These are phyloP conservation scores for Cynara cardunculus DNA, from an alignment of 129 eudicot genomes.

Conservation along the genomic window DNA sequence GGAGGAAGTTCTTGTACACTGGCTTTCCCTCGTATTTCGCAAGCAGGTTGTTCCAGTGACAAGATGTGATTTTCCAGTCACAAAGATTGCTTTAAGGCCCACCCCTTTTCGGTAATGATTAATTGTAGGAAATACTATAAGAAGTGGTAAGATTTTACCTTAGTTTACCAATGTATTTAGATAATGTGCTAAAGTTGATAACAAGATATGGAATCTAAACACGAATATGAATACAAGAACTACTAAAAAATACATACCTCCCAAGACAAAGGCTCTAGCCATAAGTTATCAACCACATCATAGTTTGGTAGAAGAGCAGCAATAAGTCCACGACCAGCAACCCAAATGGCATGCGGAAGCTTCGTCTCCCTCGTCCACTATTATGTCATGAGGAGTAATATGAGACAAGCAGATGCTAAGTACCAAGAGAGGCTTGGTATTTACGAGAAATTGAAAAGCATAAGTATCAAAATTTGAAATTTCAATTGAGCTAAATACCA, in stretches of 20 bases:
- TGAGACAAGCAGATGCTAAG: neutral
- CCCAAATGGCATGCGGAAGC: conserved; percentile 97
- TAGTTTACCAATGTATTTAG: neutral
- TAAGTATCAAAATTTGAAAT: neutral
- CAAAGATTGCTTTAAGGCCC: neutral
- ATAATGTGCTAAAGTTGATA: conserved; percentile 6
- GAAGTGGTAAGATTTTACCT: neutral
- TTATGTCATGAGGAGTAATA: conserved; percentile 11
- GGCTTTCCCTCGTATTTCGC: no score
- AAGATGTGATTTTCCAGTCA: neutral
- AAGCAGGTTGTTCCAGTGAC: no score
- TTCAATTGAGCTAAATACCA: neutral
- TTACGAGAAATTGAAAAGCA: neutral
- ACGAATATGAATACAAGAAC: neutral
- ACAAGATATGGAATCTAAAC: neutral
- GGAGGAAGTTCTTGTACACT: no score
- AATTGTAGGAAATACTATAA: neutral
- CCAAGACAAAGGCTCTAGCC: conserved; percentile 94
- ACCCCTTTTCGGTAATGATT: neutral
- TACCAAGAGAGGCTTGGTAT: neutral
- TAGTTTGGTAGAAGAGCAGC: conserved; percentile 88
- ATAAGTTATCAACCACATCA: conserved; percentile 82
- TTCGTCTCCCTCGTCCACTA: conserved; percentile 89
- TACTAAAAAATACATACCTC: conserved; percentile 46
- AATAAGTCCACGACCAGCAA: conserved; percentile 94